Evolutionary conservation across 2,329 filamentous ascomycete genomes (phyloP), one percentile per base, ranked within the genome.

Genomic region (Zasmidium citrigriseum): DNA sequence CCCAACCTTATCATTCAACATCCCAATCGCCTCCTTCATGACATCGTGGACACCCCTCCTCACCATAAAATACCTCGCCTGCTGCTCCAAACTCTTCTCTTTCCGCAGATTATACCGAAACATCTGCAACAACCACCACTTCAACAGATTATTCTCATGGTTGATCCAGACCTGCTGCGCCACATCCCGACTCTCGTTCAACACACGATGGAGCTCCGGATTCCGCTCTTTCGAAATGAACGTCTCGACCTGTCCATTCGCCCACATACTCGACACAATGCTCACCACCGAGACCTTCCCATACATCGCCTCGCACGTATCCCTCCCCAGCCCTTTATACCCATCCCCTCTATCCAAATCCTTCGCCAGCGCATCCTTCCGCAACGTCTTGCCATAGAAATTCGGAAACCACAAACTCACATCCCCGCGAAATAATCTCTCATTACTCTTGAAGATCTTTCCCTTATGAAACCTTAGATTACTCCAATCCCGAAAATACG

Each of bases 401-500:
- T 99, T 99, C 47, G 95, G 95, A 78, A 99, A 97, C 80, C 89
- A 98, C 63, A 97, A 84, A 4, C 93, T 89, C 52, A 87, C 83
- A 41, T 96, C 90, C 64, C 83, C 83, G 70, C 87, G 89, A 82
- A 98, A 98, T 50, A 93, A 83, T n/a, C 89, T 83, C 3, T 89
- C 86, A 38, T 93, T 93, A 20, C 91, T 87, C 52, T 93, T 80
- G 77, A 97, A 99, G 22, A 91, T 91, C 77, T 99, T 99, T 70
- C 95, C 95, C 68, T 92, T 86, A 77, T 82, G 77, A 64, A 95
- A 88, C 65, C 88, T 82, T 75, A 97, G 84, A 76, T 96, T 95
- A 59, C 85, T 86, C 89, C 92, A 97, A 81, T 99, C 93, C 74
- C 92, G 89, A 79, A 96, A 99, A 77, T 99, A 99, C 1, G 93